A percentile compares a stretch with the other conserved stretches of the same genome.
Evolutionary conservation across 352 stramenopile species (phyloP).

Genomic region (Phytopythium aichiense): DNA sequence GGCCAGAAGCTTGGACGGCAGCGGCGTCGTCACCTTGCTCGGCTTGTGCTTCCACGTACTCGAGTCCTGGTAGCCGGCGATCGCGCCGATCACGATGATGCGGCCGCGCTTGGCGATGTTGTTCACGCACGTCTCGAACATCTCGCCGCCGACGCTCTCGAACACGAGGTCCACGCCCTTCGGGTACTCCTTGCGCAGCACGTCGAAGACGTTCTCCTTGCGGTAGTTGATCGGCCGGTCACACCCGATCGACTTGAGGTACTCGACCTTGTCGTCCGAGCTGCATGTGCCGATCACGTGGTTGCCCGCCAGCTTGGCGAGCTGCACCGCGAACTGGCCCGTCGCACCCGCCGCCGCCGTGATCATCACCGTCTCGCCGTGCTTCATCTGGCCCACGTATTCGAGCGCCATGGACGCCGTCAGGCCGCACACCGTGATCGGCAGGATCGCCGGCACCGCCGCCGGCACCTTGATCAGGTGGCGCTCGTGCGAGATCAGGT

Average conservation of each 20-base stretch:
- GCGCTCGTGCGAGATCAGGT: constrained; percentile 16
- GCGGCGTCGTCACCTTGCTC: constrained; percentile 16
- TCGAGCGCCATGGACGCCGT: constrained; percentile 50
- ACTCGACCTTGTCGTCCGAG: constrained; percentile 69
- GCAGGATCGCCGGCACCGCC: constrained; percentile 20
- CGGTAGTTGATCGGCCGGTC: constrained; percentile 69
- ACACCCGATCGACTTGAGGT: constrained; percentile 41
- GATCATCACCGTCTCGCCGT: constrained; percentile 29
- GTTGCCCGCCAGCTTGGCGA: constrained; percentile 62
- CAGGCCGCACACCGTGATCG: constrained; percentile 34
- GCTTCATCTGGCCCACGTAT: constrained; percentile 44
- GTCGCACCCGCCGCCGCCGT: constrained; percentile 50
- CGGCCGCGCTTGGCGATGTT: constrained; percentile 26
- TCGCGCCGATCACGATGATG: constrained; percentile 39
- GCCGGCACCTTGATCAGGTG: constrained; percentile 23
- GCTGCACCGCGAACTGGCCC: constrained; percentile 78
- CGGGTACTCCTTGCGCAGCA: constrained; percentile 17
- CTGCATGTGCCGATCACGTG: constrained; percentile 49
- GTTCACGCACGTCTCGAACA: constrained; percentile 29
- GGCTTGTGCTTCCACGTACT: constrained; percentile 41
- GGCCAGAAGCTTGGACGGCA: constrained; percentile 33
- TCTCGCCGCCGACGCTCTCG: constrained; percentile 7
- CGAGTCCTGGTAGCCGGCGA: constrained; percentile 45
- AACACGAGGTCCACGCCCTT: constrained; percentile 13
- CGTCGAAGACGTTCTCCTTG: constrained; percentile 18